Evolutionary conservation across 495 filamentous ascomycete genomes (phyloP).

Genomic region (Penicillium turbatum): DNA sequence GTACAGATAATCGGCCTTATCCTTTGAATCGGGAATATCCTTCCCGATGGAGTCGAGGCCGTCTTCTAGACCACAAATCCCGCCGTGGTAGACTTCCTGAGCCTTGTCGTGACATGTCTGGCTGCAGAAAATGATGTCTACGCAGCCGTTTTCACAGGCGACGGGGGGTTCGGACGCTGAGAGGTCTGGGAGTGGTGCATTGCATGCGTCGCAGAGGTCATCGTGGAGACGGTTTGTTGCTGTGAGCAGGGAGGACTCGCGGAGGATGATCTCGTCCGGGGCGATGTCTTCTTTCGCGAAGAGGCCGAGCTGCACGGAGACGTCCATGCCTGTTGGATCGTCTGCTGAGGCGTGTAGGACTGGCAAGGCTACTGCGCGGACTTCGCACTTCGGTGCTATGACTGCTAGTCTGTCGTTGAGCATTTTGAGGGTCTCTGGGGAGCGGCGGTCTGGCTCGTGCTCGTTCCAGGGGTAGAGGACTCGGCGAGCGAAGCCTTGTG

Average conservation of each 20-base stretch:
- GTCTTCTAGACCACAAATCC: slow-evolving; percentile 75
- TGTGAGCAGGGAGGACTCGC: slow-evolving; percentile 74
- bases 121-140: slow-evolving; percentile 84
- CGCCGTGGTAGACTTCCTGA: slow-evolving; percentile 73
- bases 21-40: slow-evolving; percentile 62
- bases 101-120: slow-evolving; percentile 65
- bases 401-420: slow-evolving; percentile 62
- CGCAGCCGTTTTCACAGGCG: slow-evolving; percentile 63
- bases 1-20: slow-evolving; percentile 74
- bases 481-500: slow-evolving; percentile 71
- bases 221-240: slow-evolving; percentile 79
- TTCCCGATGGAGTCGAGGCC: slow-evolving; percentile 74
- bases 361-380: slow-evolving; percentile 68
- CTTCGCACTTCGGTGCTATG: slow-evolving; percentile 65
- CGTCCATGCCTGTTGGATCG: slow-evolving; percentile 19
- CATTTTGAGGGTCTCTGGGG: slow-evolving; percentile 57
- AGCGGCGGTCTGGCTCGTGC: slow-evolving; percentile 81
- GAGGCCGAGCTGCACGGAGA: slow-evolving; percentile 72
- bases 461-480: slow-evolving; percentile 94
- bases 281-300: slow-evolving; percentile 80
- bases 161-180: slow-evolving; percentile 43
- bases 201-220: slow-evolving; percentile 79
- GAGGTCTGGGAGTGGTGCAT: slow-evolving; percentile 64
- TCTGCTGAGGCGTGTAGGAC: slow-evolving; percentile 50
- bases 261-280: slow-evolving; percentile 70